These are phyloP conservation scores for Solanum ossicruentum DNA, from an alignment of 257 asterid genomes.

Conservation along the genomic window DNA sequence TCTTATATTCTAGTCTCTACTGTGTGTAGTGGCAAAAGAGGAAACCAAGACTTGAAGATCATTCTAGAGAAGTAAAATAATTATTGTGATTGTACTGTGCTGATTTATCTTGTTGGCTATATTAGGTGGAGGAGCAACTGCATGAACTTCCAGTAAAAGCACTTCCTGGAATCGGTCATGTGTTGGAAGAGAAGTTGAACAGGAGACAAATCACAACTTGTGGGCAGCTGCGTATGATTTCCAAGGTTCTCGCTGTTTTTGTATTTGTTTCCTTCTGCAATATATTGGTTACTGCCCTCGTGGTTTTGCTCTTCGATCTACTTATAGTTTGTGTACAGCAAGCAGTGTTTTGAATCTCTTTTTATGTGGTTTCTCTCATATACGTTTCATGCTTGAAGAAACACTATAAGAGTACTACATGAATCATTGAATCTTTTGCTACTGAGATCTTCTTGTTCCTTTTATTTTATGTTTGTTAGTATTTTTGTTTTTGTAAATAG, in stretches of 20 bases:
- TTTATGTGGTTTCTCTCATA: not conserved
- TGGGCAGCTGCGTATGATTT: slow-evolving; percentile 51
- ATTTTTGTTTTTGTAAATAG: not conserved
- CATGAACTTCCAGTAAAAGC: slow-evolving; percentile 75
- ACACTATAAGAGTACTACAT: not conserved
- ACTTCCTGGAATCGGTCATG: slow-evolving; percentile 93
- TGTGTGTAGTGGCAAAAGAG: not conserved
- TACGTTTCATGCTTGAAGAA: not conserved
- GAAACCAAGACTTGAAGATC: not conserved
- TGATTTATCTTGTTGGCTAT: slow-evolving; percentile 3
- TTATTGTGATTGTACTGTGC: not conserved
- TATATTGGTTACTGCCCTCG: not conserved
- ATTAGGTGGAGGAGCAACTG: slow-evolving; percentile 68
- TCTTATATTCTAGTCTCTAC: not conserved
- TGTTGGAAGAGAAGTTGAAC: slow-evolving; percentile 69
- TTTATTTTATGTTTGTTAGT: not conserved
- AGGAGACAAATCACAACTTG: slow-evolving; percentile 53
- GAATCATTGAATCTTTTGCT: not conserved
- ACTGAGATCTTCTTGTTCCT: not conserved
- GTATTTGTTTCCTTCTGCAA: slow-evolving; percentile 1
- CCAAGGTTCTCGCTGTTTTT: slow-evolving; percentile 39
- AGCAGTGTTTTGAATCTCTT: not conserved
- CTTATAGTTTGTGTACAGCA: not conserved
- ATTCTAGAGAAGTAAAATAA: not conserved
- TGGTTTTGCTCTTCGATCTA: not conserved